Evolutionary conservation across 2,329 filamentous ascomycete genomes (phyloP).

Genomic region (Zarea fungicola): DNA sequence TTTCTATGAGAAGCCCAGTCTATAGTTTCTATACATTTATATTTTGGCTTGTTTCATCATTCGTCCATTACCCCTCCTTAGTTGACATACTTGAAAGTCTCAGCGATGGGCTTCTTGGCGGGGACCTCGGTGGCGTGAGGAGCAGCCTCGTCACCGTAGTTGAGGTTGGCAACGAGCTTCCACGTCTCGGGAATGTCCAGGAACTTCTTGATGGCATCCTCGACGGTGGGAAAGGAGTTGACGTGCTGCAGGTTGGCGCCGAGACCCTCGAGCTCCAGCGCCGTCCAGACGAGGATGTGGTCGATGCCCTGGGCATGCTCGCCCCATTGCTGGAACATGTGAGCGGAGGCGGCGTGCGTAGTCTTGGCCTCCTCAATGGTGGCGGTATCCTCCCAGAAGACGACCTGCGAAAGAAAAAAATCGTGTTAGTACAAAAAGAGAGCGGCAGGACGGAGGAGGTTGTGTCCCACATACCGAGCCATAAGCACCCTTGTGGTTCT

Average conservation of each 20-base stretch:
- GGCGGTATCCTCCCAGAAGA: slow-evolving; percentile 80
- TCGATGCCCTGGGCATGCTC: slow-evolving; percentile 72
- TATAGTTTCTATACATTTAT: too few relatives aligned
- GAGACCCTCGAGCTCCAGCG: slow-evolving; percentile 75
- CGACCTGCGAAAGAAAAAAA: slow-evolving; percentile 73
- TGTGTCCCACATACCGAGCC: slow-evolving; percentile 13
- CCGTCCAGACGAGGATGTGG: slow-evolving; percentile 76
- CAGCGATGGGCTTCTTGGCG: slow-evolving; percentile 56
- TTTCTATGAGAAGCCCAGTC: too few relatives aligned
- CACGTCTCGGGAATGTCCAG: slow-evolving; percentile 63
- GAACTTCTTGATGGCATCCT: slow-evolving; percentile 37
- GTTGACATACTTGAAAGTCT: slow-evolving; percentile 36
- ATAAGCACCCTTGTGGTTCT: slow-evolving; percentile 15
- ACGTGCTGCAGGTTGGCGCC: slow-evolving; percentile 92
- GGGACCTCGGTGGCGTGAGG: slow-evolving; percentile 54
- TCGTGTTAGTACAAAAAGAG: slow-evolving; percentile 30
- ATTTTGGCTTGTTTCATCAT: too few relatives aligned
- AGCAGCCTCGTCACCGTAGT: slow-evolving; percentile 65
- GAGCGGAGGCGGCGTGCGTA: slow-evolving; percentile 67
- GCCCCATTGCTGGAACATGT: slow-evolving; percentile 74
- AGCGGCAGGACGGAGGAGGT: too few relatives aligned
- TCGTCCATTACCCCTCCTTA: too few relatives aligned
- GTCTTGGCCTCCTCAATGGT: slow-evolving; percentile 61
- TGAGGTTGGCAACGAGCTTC: slow-evolving; percentile 76
- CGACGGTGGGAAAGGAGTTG: slow-evolving; percentile 63